phyloP scores from a whole-genome alignment of 352 stramenopile genomes.

The Phytophthora citricola region DNA sequence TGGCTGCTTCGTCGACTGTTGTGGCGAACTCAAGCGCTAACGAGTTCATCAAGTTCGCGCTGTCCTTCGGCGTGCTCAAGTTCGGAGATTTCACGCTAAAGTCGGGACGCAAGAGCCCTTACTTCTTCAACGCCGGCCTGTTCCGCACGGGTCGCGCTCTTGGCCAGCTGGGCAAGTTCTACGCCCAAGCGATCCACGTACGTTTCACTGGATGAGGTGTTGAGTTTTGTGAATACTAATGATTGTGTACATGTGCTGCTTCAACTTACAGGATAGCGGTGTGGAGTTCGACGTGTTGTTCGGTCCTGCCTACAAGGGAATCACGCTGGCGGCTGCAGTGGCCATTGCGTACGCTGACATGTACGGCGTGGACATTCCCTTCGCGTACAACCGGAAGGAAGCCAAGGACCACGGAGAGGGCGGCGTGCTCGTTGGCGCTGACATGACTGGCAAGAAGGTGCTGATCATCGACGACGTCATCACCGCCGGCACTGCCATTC shows the following conservation, averaged over 20 bases:
- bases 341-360: slow-evolving; percentile 92
- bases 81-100: slow-evolving; percentile 99
- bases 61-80: slow-evolving; percentile 95
- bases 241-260: slow-evolving; percentile 16
- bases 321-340: slow-evolving; percentile 96
- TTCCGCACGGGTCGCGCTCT: slow-evolving; percentile 96
- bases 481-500: slow-evolving; percentile 98
- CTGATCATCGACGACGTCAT: slow-evolving; percentile 99
- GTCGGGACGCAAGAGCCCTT: slow-evolving; percentile 96
- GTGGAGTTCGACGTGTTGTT: slow-evolving; percentile 99
- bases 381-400: slow-evolving; percentile 99
- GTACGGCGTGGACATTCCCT: slow-evolving; percentile 94
- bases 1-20: slow-evolving; percentile 23
- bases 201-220: slow-evolving; percentile 6
- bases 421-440: slow-evolving; percentile 95
- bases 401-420: slow-evolving; percentile 99
- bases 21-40: slow-evolving; percentile 64
- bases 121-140: slow-evolving; percentile 99
- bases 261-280: slow-evolving; percentile 66
- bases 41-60: slow-evolving; percentile 97
- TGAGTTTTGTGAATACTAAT: slow-evolving; percentile 10
- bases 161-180: slow-evolving; percentile 93
- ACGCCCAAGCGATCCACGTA: slow-evolving; percentile 94
- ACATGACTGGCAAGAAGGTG: slow-evolving; percentile 96
- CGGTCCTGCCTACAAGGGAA: slow-evolving; percentile 99